Base-by-base conservation (phyloP, 2,329 filamentous ascomycete species). In the Nigrograna mackinnonii region DNA sequence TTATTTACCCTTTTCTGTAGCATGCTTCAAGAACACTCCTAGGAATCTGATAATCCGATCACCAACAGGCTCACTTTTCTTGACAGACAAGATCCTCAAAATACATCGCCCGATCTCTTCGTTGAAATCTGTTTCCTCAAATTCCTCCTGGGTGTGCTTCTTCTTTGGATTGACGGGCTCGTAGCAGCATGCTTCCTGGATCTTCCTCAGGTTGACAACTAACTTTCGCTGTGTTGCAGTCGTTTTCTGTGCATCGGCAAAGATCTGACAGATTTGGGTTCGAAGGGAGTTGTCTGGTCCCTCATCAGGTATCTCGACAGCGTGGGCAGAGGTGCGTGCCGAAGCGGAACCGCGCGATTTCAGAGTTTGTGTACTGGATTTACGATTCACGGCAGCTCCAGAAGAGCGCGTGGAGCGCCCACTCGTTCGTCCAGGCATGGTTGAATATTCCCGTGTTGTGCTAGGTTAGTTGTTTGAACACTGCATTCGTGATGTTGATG, bases 171-270 rank as follows among this genome's bases (percentile, higher is more conserved):
- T 68, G 26, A 70, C 67, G 2, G 73, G 71, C 47, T 84, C 79
- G 38, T 79, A 82, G 50, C 77, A 81, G 72, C 90, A 96, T 26
- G 85, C 78, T 65, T 96, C 92, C 60, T 97, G 92, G 32, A 96
- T 80, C 70, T 96, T 96, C 50, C 92, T 84, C 47, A 99, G 74
- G 37, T 85, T 91, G 46, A 96, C 87, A 4, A 87, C 86, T 0
- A 96, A 79, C 65, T 97, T 97, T 46, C 92, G 79, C 66, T 99
- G 94, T 2, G 89, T 89, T 1, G 91, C 90, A 0, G 88, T 95
- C 1, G 89, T 95, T 57, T 86, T 85, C 68, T 99, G 94, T 22
- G 92, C 71, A 49, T 78, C 91, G 30, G 63, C 57, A 50, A 79
- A 79, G 14, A 77, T 64, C 21, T 67, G 63, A 63, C 85, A 87